These are phyloP conservation scores for Sclerotinia spermophila DNA, from an alignment of 2,329 filamentous ascomycete genomes.

Conservation along the genomic window DNA sequence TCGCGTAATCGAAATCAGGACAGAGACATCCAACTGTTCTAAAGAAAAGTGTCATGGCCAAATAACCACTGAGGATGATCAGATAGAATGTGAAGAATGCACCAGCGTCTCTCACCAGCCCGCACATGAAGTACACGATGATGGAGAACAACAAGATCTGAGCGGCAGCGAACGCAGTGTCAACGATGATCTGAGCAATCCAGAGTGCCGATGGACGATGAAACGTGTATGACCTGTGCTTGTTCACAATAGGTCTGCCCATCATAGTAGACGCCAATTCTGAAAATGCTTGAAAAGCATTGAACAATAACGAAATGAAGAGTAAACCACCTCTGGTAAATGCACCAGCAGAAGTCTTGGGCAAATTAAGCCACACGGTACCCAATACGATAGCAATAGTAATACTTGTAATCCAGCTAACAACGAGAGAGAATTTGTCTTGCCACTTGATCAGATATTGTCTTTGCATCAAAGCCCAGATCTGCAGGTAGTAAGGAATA, in stretches of 20 bases:
- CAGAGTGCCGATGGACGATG: slow-evolving; percentile 78
- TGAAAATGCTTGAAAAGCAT: slow-evolving; percentile 81
- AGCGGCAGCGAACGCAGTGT: slow-evolving; percentile 66
- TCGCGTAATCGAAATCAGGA: slow-evolving; percentile 80
- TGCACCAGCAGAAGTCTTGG: slow-evolving; percentile 60
- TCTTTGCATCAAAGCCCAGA: slow-evolving; percentile 78
- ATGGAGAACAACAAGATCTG: slow-evolving; percentile 71
- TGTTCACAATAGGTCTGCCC: slow-evolving; percentile 74
- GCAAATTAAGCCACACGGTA: slow-evolving; percentile 72
- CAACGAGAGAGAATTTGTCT: slow-evolving; percentile 71
- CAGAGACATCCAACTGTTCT: slow-evolving; percentile 70
- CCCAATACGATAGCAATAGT: slow-evolving; percentile 75
- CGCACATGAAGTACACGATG: slow-evolving; percentile 77
- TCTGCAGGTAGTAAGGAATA: slow-evolving; percentile 76
- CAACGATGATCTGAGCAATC: slow-evolving; percentile 78
- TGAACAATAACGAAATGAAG: slow-evolving; percentile 78
- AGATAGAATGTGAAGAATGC: slow-evolving; percentile 77
- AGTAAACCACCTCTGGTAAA: slow-evolving; percentile 80
- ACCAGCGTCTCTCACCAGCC: slow-evolving; percentile 63
- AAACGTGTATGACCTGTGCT: slow-evolving; percentile 80
- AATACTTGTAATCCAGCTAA: slow-evolving; percentile 69
- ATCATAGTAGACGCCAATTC: slow-evolving; percentile 74
- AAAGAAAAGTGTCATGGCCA: slow-evolving; percentile 75
- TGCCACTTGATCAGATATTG: slow-evolving; percentile 85
- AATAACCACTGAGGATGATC: slow-evolving; percentile 64